Conservation (phyloP, 108 stramenopile genomes). For the Fragilariopsis cylindrus region DNA sequence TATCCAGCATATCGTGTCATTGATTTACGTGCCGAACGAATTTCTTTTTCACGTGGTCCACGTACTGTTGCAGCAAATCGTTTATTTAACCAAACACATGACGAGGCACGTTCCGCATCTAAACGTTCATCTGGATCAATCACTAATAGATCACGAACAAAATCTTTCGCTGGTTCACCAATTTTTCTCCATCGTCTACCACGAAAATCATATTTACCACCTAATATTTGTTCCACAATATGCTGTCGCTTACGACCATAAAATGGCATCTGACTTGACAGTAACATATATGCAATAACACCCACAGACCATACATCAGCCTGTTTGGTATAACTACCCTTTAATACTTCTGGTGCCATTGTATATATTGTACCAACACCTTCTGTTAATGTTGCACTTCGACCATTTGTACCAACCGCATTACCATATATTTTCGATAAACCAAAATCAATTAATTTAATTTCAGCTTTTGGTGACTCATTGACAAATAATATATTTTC, state of each 20-base stretch:
- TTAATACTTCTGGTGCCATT: constrained; percentile 79
- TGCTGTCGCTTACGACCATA: constrained; percentile 47
- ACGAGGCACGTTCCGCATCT: constrained; percentile 57
- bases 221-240: constrained; percentile 53
- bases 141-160: constrained; percentile 56
- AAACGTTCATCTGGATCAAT: constrained; percentile 58
- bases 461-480: constrained; percentile 45
- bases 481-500: constrained; percentile 88
- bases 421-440: constrained; percentile 55
- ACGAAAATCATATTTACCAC: constrained; percentile 41
- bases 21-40: constrained; percentile 1
- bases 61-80: constrained; percentile 16
- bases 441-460: constrained; percentile 93
- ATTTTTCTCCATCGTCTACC: constrained; percentile 60
- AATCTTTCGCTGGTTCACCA: constrained; percentile 63
- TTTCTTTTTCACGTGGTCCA: constrained; percentile 17
- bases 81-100: constrained; percentile 60
- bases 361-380: constrained; percentile 79
- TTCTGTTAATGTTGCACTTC: constrained; percentile 40
- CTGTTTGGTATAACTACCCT: constrained; percentile 70
- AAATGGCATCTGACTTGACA: constrained; percentile 74
- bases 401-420: not conserved
- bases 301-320: constrained; percentile 81
- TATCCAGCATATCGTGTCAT: constrained; percentile 38
- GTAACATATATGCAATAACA: constrained; percentile 79